Base-by-base conservation (phyloP, 2,329 filamentous ascomycete genomes). In the Zasmidium angulare region DNA sequence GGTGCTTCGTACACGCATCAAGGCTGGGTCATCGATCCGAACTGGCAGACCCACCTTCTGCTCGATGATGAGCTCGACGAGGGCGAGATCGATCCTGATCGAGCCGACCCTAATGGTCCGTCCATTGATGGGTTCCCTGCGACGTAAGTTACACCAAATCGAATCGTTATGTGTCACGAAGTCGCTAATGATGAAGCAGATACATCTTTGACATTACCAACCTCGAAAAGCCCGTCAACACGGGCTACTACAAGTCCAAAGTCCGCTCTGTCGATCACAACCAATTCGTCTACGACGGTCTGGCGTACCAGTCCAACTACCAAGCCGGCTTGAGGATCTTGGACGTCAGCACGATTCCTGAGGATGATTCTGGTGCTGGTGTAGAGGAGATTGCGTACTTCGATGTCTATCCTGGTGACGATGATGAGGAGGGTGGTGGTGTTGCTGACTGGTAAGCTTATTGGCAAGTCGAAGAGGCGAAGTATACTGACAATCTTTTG, bases 21-120 rank as follows among this genome's bases (percentile, higher is more conserved):
- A 69, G 82, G 82, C 10, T 82, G 80, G 79, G 71, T 84, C 7
- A 74, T 81, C 22, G 79, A 83, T 66, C 68, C 36, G 3, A 69
- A 76, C 52, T 78, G 72, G 68, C 76, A 77, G 65, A 66, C 77
- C 48, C 82, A 76, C 66, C 76, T 84, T 2, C 73, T 83, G 14
- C 67, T 83, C 3, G 82, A 84, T 62, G 82, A 84, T 62, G 82
- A 84, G 68, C 75, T 80, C 11, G 82, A 85, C 58, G 82, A 85
- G 72, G 68, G 79, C 9, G 68, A 68, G 2, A 70, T 73, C 0
- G 79, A 76, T 6, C 74, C 75, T 0, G 79, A 74, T 0, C 59
- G 63, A 53, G 59, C 63, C 20, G 57, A 57, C 23, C 61, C 63
- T 22, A 58, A 67, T 17, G 61, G 56, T 12, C 65, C 65, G 2